A percentile compares a stretch with the other conserved stretches of the same genome.
phyloP scores from a whole-genome alignment of 2,329 filamentous ascomycete species.

The Sporothrix inflata region DNA sequence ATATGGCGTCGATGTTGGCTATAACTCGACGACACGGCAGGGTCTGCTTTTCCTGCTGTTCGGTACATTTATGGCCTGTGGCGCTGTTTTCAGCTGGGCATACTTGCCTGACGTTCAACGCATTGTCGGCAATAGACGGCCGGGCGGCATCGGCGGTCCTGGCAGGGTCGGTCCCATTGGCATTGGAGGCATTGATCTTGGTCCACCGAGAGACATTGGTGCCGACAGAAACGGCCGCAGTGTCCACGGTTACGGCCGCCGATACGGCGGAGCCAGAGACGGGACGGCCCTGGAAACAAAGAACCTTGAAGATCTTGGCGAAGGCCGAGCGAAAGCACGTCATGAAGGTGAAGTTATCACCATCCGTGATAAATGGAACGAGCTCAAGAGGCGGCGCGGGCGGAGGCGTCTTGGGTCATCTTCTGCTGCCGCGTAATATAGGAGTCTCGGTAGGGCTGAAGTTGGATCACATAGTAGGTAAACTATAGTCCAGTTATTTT shows the following conservation, averaged over 20 bases:
- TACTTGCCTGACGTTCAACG: conserved; percentile 55
- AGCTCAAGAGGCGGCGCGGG: conserved; percentile 43
- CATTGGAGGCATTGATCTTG: conserved; percentile 1
- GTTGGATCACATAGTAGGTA: neutral
- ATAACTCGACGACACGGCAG: conserved; percentile 48
- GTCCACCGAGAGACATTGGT: neutral
- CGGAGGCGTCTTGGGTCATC: conserved; percentile 26
- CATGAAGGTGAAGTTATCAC: conserved; percentile 51
- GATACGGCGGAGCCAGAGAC: conserved; percentile 36
- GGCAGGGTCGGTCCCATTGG: conserved; percentile 15
- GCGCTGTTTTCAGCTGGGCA: conserved; percentile 56
- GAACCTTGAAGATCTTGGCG: conserved; percentile 55
- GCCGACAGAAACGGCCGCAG: neutral
- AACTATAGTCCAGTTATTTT: neutral
- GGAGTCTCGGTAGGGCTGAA: neutral
- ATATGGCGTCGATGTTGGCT: conserved; percentile 53
- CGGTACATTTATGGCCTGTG: conserved; percentile 53
- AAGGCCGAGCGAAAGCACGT: conserved; percentile 50
- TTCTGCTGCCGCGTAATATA: neutral
- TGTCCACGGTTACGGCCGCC: conserved; percentile 8
- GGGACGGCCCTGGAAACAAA: conserved; percentile 45
- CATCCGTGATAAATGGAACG: conserved; percentile 48
- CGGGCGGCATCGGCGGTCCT: neutral
- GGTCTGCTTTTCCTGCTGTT: conserved; percentile 56
- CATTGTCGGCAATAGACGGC: conserved; percentile 40